These are phyloP conservation scores for Candida insectorum DNA, from an alignment of 805 yeast genomes.

Conservation along the genomic window DNA sequence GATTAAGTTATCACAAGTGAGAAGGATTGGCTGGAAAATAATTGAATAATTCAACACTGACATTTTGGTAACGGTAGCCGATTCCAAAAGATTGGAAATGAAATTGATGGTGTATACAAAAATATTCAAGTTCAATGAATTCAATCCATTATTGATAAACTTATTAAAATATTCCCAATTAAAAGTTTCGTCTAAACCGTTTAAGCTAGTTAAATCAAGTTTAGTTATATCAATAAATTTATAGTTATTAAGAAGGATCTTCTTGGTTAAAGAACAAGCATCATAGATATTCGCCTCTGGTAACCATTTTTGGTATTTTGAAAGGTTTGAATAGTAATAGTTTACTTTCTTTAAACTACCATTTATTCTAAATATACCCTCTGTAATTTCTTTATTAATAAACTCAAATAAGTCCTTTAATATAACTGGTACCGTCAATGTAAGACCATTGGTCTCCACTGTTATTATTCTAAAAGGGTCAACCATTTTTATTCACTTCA, in stretches of 20 bases:
- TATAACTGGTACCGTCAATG: conserved; percentile 17
- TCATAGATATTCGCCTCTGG: conserved; percentile 20
- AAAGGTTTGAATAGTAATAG: conserved; percentile 13
- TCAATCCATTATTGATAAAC: conserved; percentile 3
- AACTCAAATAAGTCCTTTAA: conserved; percentile 18
- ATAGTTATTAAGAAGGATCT: conserved; percentile 15
- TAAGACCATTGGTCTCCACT: conserved; percentile 1
- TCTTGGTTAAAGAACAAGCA: conserved; percentile 25
- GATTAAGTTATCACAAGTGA: conserved; percentile 14
- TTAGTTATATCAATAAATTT: conserved; percentile 11
- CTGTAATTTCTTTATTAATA: conserved; percentile 16
- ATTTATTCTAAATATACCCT: conserved; percentile 30
- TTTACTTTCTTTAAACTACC: conserved; percentile 27
- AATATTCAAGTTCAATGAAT: conserved; percentile 2
- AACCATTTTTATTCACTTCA: conserved; percentile 5
- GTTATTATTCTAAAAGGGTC: conserved; percentile 9
- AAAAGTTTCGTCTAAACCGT: conserved; percentile 2
- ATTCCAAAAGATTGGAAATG: conserved; percentile 13
- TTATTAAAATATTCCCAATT: conserved; percentile 6
- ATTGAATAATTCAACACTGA: conserved; percentile 24
- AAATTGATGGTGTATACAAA: conserved; percentile 13
- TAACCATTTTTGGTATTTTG: conserved; percentile 18
- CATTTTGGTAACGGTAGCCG: conserved; percentile 24
- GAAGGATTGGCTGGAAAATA: conserved; percentile 30
- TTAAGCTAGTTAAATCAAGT: conserved; percentile 1